Evolutionary conservation across 371 early-diverging fungal species (phyloP).

Genomic region (Mortierella sp.): DNA sequence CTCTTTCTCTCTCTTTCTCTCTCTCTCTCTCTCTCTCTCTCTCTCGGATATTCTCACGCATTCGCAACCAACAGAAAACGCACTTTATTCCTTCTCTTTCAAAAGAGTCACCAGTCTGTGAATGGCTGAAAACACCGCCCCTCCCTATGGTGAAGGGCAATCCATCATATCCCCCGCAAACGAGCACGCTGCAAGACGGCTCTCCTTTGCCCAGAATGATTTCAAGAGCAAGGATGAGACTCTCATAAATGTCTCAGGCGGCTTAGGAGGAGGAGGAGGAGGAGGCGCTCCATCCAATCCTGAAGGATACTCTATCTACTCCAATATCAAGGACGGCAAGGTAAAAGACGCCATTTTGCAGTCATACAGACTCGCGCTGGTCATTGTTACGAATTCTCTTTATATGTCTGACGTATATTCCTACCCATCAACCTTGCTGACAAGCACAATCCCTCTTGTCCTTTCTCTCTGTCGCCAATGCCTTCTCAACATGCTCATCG

Average conservation of each 20-base stretch:
- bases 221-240: neutral
- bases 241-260: constrained; percentile 7
- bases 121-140: neutral
- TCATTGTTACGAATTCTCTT: neutral
- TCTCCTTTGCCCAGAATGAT: constrained; percentile 15
- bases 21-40: neutral
- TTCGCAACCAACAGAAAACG: no score
- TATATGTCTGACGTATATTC: neutral
- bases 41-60: neutral
- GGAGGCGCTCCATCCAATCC: constrained; percentile 18
- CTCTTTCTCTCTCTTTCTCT: neutral
- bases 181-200: constrained; percentile 3
- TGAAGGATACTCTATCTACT: constrained; percentile 58
- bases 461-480: neutral
- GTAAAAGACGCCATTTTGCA: neutral
- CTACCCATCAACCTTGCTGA: neutral
- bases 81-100: neutral
- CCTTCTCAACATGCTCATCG: neutral
- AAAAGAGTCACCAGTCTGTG: neutral
- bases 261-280: neutral
- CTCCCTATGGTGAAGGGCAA: neutral
- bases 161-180: neutral
- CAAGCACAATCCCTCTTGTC: neutral
- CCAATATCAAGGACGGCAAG: constrained; percentile 58
- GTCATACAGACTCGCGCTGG: neutral